Conservation (phyloP, 306 rosid genomes). For the Leucaena leucocephala region DNA sequence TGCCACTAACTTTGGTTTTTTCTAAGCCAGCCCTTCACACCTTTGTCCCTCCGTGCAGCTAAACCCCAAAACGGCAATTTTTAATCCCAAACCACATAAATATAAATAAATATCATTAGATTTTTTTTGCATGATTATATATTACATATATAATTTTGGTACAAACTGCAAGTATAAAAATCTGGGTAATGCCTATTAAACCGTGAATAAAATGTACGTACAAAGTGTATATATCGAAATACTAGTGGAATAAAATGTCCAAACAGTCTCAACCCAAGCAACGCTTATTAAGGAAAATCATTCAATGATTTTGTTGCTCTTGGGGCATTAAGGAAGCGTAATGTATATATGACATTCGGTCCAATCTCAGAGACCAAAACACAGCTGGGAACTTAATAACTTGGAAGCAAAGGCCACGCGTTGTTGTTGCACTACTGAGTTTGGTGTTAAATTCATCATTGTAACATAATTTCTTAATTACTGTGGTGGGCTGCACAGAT, state of each 20-base stretch:
- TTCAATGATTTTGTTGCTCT: background rate
- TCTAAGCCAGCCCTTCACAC: background rate
- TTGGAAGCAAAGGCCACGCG: constrained; percentile 37
- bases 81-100: background rate
- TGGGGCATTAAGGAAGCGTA: background rate
- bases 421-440: constrained; percentile 1
- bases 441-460: constrained; percentile 38
- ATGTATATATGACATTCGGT: background rate
- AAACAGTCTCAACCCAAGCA: background rate
- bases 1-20: constrained; percentile 14
- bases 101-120: background rate
- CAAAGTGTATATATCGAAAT: background rate
- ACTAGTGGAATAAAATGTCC: background rate
- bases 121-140: background rate
- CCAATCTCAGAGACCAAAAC: background rate
- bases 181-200: background rate
- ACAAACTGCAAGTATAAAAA: background rate
- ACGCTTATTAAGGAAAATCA: background rate
- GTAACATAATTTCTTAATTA: constrained; percentile 21
- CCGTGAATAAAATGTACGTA: background rate
- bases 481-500: constrained; percentile 29
- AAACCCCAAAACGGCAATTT: background rate
- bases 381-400: constrained; percentile 17
- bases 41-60: background rate
- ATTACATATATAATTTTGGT: background rate